These are phyloP conservation scores for Saccharomyces hybrid DNA, from an alignment of 1,139 yeast genomes.

Conservation along the genomic window DNA sequence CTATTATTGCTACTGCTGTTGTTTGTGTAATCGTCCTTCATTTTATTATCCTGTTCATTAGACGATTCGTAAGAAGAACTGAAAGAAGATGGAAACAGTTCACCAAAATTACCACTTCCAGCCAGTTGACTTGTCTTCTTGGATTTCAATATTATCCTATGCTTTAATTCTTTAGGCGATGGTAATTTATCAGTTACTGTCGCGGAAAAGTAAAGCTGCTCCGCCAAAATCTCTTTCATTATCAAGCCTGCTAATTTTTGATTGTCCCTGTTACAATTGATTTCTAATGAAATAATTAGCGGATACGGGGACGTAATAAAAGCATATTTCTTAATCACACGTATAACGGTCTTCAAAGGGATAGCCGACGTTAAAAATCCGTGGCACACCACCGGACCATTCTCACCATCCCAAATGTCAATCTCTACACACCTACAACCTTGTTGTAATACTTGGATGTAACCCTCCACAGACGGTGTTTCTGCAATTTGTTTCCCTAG, in stretches of 20 bases:
- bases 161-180: conserved; percentile 62
- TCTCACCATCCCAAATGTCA: conserved; percentile 87
- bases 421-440: conserved; percentile 92
- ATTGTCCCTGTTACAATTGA: conserved; percentile 61
- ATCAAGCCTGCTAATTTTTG: conserved; percentile 52
- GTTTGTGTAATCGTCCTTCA: conserved; percentile 11
- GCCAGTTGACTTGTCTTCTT: conserved; percentile 42
- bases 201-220: conserved; percentile 36
- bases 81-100: conserved; percentile 9
- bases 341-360: conserved; percentile 60
- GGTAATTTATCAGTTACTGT: conserved; percentile 41
- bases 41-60: conserved; percentile 14
- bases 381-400: conserved; percentile 83
- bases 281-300: conserved; percentile 76
- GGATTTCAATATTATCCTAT: conserved; percentile 67
- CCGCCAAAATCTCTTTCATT: conserved; percentile 53
- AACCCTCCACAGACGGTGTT: conserved; percentile 84
- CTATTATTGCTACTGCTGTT: conserved; percentile 7
- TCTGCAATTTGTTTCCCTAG: conserved; percentile 88
- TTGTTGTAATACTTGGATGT: conserved; percentile 76
- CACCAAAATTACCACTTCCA: neutral
- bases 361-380: conserved; percentile 80
- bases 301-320: conserved; percentile 82
- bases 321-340: conserved; percentile 71
- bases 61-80: conserved; percentile 26